Conservation (phyloP, 345 rosid genomes). For the Brassica cretica region DNA sequence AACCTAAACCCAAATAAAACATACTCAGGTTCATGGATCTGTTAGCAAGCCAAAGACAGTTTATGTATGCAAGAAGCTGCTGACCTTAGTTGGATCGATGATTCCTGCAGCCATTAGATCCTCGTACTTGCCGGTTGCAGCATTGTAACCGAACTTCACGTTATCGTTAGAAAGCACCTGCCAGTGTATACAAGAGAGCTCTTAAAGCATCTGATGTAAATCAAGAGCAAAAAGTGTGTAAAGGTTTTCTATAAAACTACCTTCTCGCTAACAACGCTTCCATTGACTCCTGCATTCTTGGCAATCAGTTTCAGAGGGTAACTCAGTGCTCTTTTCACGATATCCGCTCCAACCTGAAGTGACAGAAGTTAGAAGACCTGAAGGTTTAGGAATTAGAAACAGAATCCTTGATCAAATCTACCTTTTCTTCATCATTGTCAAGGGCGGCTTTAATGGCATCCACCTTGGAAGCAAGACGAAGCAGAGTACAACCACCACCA, state of each 20-base stretch:
- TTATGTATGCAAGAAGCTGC: slow-evolving; percentile 14
- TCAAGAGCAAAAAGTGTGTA: slow-evolving; percentile 1
- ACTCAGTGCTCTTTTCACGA: slow-evolving; percentile 84
- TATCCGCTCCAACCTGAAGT: slow-evolving; percentile 88
- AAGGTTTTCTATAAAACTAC: slow-evolving; percentile 31
- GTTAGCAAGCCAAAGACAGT: background rate
- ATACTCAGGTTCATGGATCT: slow-evolving; percentile 6
- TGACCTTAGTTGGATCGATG: slow-evolving; percentile 91
- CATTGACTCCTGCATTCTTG: slow-evolving; percentile 94
- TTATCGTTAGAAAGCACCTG: slow-evolving; percentile 83
- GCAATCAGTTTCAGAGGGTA: slow-evolving; percentile 92
- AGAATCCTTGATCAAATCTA: slow-evolving; percentile 24
- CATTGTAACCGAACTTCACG: slow-evolving; percentile 75
- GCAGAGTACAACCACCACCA: slow-evolving; percentile 85
- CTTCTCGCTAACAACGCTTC: slow-evolving; percentile 97
- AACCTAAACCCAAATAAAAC: slow-evolving; percentile 50
- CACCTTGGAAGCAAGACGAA: slow-evolving; percentile 69
- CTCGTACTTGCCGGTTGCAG: slow-evolving; percentile 91
- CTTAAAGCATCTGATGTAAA: slow-evolving; percentile 14
- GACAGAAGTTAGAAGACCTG: background rate
- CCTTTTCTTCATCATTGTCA: slow-evolving; percentile 90
- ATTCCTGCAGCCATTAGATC: slow-evolving; percentile 98
- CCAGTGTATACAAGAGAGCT: background rate
- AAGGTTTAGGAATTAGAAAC: background rate
- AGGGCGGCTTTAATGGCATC: slow-evolving; percentile 74